Conservation (phyloP, 2,329 filamentous ascomycete species). For the Hansfordia pulvinata region DNA sequence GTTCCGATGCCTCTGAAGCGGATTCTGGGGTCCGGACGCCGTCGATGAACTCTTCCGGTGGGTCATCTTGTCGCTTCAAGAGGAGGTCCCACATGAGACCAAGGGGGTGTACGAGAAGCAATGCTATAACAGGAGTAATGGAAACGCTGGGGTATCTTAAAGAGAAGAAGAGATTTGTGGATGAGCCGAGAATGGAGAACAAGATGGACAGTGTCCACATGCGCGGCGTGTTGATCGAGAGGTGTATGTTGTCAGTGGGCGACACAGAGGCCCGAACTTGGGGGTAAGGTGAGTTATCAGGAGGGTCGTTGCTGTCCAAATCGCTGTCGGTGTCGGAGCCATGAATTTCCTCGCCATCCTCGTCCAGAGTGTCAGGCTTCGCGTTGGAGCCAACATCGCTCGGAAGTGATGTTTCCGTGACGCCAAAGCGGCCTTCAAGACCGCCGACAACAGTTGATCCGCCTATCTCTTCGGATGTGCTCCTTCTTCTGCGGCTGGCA, state of each 20-base stretch:
- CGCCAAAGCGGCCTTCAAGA: slow-evolving; percentile 36
- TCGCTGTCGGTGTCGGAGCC: slow-evolving; percentile 16
- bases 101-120: slow-evolving; percentile 73
- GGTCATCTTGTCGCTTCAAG: slow-evolving; percentile 46
- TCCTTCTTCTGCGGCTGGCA: slow-evolving; percentile 11
- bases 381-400: slow-evolving; percentile 29
- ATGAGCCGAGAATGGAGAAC: slow-evolving; percentile 70
- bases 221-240: slow-evolving; percentile 79
- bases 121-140: slow-evolving; percentile 77
- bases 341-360: slow-evolving; percentile 15
- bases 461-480: slow-evolving; percentile 34
- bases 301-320: slow-evolving; percentile 32
- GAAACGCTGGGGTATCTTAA: slow-evolving; percentile 82
- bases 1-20: slow-evolving; percentile 2
- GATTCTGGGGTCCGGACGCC: slow-evolving; percentile 23
- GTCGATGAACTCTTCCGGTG: slow-evolving; percentile 40
- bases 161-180: slow-evolving; percentile 80
- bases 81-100: slow-evolving; percentile 66
- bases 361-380: slow-evolving; percentile 17
- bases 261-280: slow-evolving; percentile 71
- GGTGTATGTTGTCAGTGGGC: slow-evolving; percentile 56
- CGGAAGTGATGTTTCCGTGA: slow-evolving; percentile 32
- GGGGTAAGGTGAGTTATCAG: slow-evolving; percentile 63
- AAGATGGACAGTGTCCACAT: slow-evolving; percentile 77
- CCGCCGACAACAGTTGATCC: slow-evolving; percentile 36